phyloP scores from a whole-genome alignment of 768 basidiomycete genomes.

The Gautieria morchelliformis region DNA sequence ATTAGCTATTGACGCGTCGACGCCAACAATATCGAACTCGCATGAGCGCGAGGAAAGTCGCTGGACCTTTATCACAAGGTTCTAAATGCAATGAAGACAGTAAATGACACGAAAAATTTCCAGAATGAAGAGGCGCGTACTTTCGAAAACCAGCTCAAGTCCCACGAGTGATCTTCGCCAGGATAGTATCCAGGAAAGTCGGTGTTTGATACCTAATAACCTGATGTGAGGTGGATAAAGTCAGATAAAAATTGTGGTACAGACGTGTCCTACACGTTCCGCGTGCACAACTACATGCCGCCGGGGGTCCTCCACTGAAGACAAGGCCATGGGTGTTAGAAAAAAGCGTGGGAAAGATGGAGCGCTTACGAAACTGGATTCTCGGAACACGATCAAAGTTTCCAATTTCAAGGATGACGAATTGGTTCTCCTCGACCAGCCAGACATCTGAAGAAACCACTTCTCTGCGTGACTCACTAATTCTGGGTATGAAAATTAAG shows the following conservation, averaged over 20 bases:
- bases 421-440: too few species aligned
- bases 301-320: slow-evolving; percentile 25
- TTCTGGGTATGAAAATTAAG: not conserved
- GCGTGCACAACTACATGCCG: slow-evolving; percentile 59
- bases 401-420: too few species aligned
- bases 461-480: too few species aligned
- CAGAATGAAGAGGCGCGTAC: slow-evolving; percentile 33
- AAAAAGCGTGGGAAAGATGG: too few species aligned
- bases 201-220: slow-evolving; percentile 64
- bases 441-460: too few species aligned
- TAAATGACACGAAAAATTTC: not conserved
- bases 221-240: not conserved
- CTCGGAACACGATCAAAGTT: too few species aligned
- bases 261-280: slow-evolving; percentile 48
- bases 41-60: slow-evolving; percentile 74
- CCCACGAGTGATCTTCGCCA: slow-evolving; percentile 79
- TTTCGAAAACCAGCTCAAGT: slow-evolving; percentile 61
- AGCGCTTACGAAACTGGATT: too few species aligned
- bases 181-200: slow-evolving; percentile 89
- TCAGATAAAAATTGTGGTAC: not conserved
- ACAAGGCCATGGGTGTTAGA: not conserved
- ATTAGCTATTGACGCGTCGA: slow-evolving; percentile 95
- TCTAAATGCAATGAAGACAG: slow-evolving; percentile 39
- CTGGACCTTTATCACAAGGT: slow-evolving; percentile 62
- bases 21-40: slow-evolving; percentile 92